A percentile compares a stretch with the other conserved stretches of the same genome.
Evolutionary conservation across 1,284 basidiomycete species (phyloP).

Genomic region (Tranzscheliella williamsii): DNA sequence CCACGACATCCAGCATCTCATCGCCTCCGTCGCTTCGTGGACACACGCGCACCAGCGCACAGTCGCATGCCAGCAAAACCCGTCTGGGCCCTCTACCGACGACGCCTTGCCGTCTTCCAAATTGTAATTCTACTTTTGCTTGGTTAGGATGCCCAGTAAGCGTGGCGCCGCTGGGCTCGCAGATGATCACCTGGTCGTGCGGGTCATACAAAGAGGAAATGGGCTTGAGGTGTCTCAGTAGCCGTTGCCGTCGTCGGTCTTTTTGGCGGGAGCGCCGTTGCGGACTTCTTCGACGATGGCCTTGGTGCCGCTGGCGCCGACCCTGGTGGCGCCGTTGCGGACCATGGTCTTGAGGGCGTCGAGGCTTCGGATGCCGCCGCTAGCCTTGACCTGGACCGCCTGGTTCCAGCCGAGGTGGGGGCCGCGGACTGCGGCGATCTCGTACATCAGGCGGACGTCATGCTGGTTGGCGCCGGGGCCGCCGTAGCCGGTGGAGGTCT

Average conservation of each 20-base stretch:
- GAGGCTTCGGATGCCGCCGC: constrained; percentile 42
- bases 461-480: constrained; percentile 44
- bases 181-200: no score
- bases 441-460: constrained; percentile 48
- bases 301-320: constrained; percentile 50
- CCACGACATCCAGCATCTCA: constrained; percentile 67
- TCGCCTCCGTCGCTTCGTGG: constrained; percentile 18
- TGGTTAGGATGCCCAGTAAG: no score
- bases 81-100: no score
- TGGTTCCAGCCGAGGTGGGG: constrained; percentile 16
- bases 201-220: no score
- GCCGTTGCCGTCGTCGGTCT: neutral
- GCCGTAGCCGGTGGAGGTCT: constrained; percentile 55
- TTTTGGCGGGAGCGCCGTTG: no score
- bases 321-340: constrained; percentile 40
- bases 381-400: constrained; percentile 46
- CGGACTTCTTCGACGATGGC: constrained; percentile 44
- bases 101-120: no score
- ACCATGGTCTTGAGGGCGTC: constrained; percentile 43
- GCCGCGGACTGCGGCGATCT: constrained; percentile 15
- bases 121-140: no score
- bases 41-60: neutral
- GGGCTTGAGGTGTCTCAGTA: no score
- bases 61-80: no score
- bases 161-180: no score